These are phyloP conservation scores for Suhomyces panamericanus DNA, from an alignment of 1,139 yeast species.

Conservation along the genomic window DNA sequence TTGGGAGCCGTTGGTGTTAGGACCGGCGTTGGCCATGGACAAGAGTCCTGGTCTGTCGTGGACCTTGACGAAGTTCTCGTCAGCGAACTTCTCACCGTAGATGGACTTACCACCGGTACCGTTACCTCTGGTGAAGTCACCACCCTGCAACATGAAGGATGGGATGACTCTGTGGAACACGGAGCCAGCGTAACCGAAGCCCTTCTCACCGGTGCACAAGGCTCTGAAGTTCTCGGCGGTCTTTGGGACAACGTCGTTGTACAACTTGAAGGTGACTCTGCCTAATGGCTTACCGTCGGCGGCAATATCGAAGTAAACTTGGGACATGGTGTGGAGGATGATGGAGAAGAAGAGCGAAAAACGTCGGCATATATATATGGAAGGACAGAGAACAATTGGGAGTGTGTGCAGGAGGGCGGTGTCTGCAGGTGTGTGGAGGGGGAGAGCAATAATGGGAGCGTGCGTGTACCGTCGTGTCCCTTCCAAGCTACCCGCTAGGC, in stretches of 20 bases:
- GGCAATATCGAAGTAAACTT: slow-evolving; percentile 77
- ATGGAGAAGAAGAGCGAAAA: not conserved
- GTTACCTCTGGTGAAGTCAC: slow-evolving; percentile 92
- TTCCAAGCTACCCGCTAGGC: not conserved
- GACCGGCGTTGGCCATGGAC: slow-evolving; percentile 99
- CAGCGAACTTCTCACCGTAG: slow-evolving; percentile 94
- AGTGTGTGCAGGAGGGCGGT: not conserved
- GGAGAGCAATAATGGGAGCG: not conserved
- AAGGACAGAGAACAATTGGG: slow-evolving; percentile 1
- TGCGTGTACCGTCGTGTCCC: not conserved
- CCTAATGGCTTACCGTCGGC: slow-evolving; percentile 68
- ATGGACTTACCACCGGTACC: slow-evolving; percentile 99
- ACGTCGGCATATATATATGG: slow-evolving; percentile 3
- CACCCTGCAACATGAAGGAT: slow-evolving; percentile 98
- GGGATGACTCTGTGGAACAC: slow-evolving; percentile 99
- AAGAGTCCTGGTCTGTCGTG: slow-evolving; percentile 94
- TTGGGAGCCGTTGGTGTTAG: slow-evolving; percentile 99
- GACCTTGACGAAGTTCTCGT: slow-evolving; percentile 85
- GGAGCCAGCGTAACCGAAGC: slow-evolving; percentile 89
- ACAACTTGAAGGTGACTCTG: slow-evolving; percentile 78
- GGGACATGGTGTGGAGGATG: slow-evolving; percentile 38
- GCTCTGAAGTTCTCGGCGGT: slow-evolving; percentile 99
- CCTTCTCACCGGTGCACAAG: slow-evolving; percentile 95
- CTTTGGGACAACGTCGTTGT: slow-evolving; percentile 95
- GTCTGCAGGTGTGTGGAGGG: slow-evolving; percentile 5